A percentile compares a stretch with the other conserved stretches of the same genome.
Evolutionary conservation across 306 rosid genomes (phyloP).

Genomic region (Hippophae gyantsensis): DNA sequence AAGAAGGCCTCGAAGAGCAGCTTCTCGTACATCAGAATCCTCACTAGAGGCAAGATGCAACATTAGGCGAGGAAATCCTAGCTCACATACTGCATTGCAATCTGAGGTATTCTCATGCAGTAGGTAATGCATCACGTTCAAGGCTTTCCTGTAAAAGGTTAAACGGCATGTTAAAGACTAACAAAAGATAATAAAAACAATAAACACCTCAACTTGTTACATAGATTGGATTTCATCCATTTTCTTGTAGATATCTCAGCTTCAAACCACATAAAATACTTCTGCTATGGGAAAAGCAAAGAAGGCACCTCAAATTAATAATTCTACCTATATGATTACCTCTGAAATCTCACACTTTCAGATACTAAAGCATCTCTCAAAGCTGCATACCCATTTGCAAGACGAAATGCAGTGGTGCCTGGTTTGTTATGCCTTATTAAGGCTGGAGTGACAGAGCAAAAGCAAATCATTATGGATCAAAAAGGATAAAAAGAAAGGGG

Average conservation of each 20-base stretch:
- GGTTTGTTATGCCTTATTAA: conserved; percentile 76
- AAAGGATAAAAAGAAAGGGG: background rate
- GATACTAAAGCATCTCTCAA: conserved; percentile 65
- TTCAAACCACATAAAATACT: background rate
- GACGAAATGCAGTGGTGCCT: conserved; percentile 63
- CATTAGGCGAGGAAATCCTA: conserved; percentile 67
- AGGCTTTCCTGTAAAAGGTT: conserved; percentile 67
- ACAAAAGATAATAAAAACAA: too few species aligned
- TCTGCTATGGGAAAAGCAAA: too few species aligned
- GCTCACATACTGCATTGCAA: conserved; percentile 42
- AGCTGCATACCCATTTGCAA: conserved; percentile 83
- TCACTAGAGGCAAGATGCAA: conserved; percentile 68
- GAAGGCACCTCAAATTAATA: background rate
- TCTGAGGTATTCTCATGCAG: conserved; percentile 62
- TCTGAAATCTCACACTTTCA: conserved; percentile 81
- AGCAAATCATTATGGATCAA: conserved; percentile 11
- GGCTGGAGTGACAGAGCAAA: conserved; percentile 37
- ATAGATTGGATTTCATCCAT: too few species aligned
- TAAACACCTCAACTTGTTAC: too few species aligned
- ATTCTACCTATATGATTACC: conserved; percentile 34
- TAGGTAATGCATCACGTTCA: conserved; percentile 72
- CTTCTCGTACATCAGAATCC: conserved; percentile 74
- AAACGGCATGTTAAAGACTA: background rate
- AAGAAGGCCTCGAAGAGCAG: conserved; percentile 66
- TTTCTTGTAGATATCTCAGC: too few species aligned